Evolutionary conservation across 805 yeast genomes (phyloP), one percentile per base, ranked within the genome.

Genomic region (Saccharomycopsis vini): DNA sequence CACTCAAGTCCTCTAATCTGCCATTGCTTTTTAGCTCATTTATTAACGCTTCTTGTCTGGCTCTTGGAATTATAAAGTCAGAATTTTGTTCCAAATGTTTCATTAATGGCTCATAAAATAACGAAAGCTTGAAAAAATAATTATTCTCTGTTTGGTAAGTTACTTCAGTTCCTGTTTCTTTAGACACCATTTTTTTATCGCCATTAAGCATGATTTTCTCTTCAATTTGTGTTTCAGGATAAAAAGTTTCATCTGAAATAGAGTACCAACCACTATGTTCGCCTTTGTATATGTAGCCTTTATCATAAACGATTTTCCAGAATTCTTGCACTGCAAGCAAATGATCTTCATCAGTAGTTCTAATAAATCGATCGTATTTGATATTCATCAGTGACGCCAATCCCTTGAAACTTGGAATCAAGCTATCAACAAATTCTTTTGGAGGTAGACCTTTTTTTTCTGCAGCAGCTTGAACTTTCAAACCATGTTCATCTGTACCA

Each of bases 401-500:
- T 1, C 57, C 58, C 52, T 72, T 71, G 62, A 92, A 92, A 44
- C 76, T 77, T 3, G 62, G 56, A 1, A 86, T 74, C 2, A 86
- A 71, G 12, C 62, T 62, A 57, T 90, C 95, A 19, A 88, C 94
- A 54, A 89, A 82, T 36, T 60, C 56, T 54, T 80, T 71, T 1
- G 96, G 86, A 1, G 64, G 63, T n/a, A 60, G 57, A 0, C 69
- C 68, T 5, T 68, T 70, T 45, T 66, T 67, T 24, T 64, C 67
- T 0, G 96, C 95, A 0, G 94, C 97, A n/a, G 74, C 68, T 54
- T 86, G 95, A 24, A 90, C 90, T 65, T 92, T 92, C 43, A 88
- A 63, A 0, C 98, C 98, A 60, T 92, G 98, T 61, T 92, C 98
- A 60, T 92, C 98, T 0, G 97, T 89, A 0, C 98, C 98, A 0